These are phyloP conservation scores for Ajuga reptans DNA, from an alignment of 305 asterid genomes.

Conservation along the genomic window DNA sequence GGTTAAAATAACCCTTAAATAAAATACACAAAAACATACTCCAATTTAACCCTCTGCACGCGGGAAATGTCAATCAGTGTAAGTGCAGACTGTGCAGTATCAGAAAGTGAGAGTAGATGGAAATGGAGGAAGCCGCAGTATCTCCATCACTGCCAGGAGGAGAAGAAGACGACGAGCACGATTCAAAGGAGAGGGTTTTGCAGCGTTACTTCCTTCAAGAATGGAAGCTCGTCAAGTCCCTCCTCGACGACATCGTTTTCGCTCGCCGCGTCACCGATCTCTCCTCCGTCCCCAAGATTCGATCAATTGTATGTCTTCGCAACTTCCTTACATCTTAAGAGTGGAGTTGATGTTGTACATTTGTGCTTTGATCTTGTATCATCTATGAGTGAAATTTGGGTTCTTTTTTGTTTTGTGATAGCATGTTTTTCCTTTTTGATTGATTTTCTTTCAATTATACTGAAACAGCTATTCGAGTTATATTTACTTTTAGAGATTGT, in stretches of 20 bases:
- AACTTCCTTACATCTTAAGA: neutral
- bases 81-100: neutral
- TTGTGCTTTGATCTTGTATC: neutral
- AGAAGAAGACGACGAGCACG: constrained; percentile 73
- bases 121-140: constrained; percentile 25
- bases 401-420: neutral
- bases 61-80: constrained; percentile 29
- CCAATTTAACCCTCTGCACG: constrained; percentile 20
- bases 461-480: neutral
- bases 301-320: constrained; percentile 58
- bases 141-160: constrained; percentile 23
- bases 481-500: neutral
- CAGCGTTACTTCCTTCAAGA: constrained; percentile 83
- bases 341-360: constrained; percentile 3
- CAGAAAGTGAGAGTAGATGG: constrained; percentile 22
- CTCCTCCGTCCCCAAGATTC: constrained; percentile 64
- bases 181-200: constrained; percentile 60
- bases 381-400: neutral
- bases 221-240: constrained; percentile 81
- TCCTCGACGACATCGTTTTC: constrained; percentile 65
- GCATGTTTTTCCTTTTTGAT: neutral
- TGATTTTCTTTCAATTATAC: neutral
- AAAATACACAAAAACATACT: neutral
- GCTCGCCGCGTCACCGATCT: constrained; percentile 59
- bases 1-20: neutral